phyloP scores from a whole-genome alignment of 148 eudicot genomes.

The Suaeda aralocaspica region DNA sequence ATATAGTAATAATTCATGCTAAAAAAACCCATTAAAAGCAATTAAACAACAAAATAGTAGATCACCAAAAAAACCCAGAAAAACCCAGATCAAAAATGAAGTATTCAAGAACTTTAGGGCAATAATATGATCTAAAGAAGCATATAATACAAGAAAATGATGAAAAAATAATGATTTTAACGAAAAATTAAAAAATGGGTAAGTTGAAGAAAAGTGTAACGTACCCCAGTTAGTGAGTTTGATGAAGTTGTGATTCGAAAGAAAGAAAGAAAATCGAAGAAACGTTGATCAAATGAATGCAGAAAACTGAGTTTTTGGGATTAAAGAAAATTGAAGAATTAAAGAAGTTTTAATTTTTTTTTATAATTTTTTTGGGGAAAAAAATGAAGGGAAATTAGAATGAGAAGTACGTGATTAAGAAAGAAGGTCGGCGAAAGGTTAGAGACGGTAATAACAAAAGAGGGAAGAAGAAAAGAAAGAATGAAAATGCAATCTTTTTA shows the following conservation, averaged over 20 bases:
- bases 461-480: conserved; percentile 12
- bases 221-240: conserved; percentile 26
- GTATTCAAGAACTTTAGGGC: background rate
- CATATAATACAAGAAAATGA: background rate
- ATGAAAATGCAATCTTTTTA: too few species aligned
- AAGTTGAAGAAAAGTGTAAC: conserved; percentile 13
- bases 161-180: background rate
- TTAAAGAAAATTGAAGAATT: background rate
- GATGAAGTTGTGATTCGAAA: conserved; percentile 11
- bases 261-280: conserved; percentile 6
- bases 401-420: background rate
- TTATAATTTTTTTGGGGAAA: too few species aligned
- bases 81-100: conserved; percentile 18
- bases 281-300: too few species aligned
- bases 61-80: conserved; percentile 1
- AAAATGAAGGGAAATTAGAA: background rate
- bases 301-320: too few species aligned
- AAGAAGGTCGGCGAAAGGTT: conserved; percentile 19
- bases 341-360: too few species aligned
- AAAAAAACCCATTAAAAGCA: background rate
- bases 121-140: conserved; percentile 18
- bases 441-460: conserved; percentile 7
- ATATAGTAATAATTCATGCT: background rate
- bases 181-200: background rate
- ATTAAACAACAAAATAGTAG: background rate